phyloP scores from a whole-genome alignment of 306 rosid species.

The Castanea mollissima region DNA sequence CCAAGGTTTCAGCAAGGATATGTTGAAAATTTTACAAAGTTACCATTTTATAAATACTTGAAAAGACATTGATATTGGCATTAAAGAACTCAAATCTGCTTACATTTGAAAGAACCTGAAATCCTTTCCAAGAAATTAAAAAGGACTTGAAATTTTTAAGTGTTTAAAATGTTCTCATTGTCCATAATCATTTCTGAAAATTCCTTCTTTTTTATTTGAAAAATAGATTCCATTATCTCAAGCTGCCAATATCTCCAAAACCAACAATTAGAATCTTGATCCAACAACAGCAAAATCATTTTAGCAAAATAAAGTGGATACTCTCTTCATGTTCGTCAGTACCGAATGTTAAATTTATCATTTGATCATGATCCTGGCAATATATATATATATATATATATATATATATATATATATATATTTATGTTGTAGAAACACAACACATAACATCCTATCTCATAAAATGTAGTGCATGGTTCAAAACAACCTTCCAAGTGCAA shows the following conservation, averaged over 20 bases:
- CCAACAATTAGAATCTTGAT: neutral
- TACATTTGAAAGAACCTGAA: neutral
- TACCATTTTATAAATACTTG: neutral
- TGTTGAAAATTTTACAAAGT: neutral
- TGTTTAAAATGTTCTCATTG: neutral
- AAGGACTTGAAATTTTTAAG: neutral
- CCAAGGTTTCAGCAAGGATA: neutral
- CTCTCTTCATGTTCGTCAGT: neutral
- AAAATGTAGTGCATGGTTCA: neutral
- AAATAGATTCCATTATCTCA: neutral
- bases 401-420: no score
- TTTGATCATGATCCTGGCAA: neutral
- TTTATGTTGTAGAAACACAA: neutral
- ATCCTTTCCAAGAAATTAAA: neutral
- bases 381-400: no score
- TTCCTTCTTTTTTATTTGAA: neutral
- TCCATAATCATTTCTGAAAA: neutral
- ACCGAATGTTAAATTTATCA: no score
- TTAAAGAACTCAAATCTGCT: neutral
- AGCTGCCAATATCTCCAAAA: neutral
- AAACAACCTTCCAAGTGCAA: constrained; percentile 4
- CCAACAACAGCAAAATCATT: neutral
- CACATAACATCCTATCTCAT: constrained; percentile 2
- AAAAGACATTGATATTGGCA: neutral
- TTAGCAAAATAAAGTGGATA: neutral